phyloP scores from a whole-genome alignment of 495 filamentous ascomycete genomes.

The Antarctomyces pellizariae region DNA sequence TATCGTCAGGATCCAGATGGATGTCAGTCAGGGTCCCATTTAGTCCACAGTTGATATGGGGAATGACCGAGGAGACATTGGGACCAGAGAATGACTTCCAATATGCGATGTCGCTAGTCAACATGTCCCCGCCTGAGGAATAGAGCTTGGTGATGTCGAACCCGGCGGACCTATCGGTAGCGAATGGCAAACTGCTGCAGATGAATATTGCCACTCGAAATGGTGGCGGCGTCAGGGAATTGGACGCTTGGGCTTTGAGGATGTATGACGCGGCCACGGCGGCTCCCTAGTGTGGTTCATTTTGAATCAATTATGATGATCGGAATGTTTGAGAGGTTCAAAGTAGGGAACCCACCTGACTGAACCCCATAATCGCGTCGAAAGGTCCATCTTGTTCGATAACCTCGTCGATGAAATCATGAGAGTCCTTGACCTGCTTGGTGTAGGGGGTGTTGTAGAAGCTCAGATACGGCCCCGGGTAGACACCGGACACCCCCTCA shows the following conservation, averaged over 20 bases:
- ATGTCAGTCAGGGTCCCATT: too few species aligned
- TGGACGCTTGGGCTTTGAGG: slow-evolving; percentile 16
- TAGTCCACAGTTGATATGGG: too few species aligned
- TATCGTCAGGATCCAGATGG: too few species aligned
- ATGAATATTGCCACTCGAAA: slow-evolving; percentile 38
- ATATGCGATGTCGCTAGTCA: too few species aligned
- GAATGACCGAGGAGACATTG: too few species aligned
- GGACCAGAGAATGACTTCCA: too few species aligned
- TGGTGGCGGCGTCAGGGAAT: slow-evolving; percentile 15
- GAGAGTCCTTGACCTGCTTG: slow-evolving; percentile 17
- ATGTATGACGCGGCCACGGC: too few species aligned
- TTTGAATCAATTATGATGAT: neutral
- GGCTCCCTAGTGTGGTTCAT: neutral
- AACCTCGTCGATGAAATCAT: slow-evolving; percentile 22
- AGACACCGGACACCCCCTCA: slow-evolving; percentile 28
- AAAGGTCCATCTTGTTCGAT: slow-evolving; percentile 29
- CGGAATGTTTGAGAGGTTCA: slow-evolving; percentile 21
- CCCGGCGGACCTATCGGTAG: too few species aligned
- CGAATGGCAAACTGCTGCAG: slow-evolving; percentile 27
- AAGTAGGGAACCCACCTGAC: slow-evolving; percentile 31
- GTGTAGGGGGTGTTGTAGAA: slow-evolving; percentile 20
- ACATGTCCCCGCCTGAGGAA: too few species aligned
- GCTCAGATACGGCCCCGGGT: slow-evolving; percentile 21
- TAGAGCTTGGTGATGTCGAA: too few species aligned
- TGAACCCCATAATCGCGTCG: slow-evolving; percentile 36